Base-by-base conservation (phyloP, 208 protist species). In the Leishmania turanica region DNA sequence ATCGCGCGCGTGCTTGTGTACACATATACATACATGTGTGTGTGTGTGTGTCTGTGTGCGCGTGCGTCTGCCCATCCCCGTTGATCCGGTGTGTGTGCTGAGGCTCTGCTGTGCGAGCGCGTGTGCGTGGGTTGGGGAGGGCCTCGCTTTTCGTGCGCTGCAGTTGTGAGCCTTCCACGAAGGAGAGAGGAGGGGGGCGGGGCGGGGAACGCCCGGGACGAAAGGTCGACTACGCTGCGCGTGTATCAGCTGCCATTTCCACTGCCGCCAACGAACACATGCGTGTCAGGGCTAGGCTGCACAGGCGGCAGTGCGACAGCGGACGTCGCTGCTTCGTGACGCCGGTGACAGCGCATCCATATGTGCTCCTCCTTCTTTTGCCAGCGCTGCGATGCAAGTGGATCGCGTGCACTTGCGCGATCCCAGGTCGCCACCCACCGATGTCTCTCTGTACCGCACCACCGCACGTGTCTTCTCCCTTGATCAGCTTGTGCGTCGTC, bases 61-160 rank as follows among this genome's bases (percentile, higher is more conserved):
- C 40, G 66, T 64, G 47, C 47, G 13, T 19, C 31, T 47, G n/a
- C 17, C n/a, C 13, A 13, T 64, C 24, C 40, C 27, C 56, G 27
- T 60, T 76, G 17, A 24, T 56, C 3, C 11, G 40, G 42, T 24
- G 13, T 24, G 70, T 34, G 47, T 45, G 51, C 45, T 17, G 45
- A 75, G 70, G n/a, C 56, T 78, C 17, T 45, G 42, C 8, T 53
- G 42, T 78, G 19, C 56, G 27, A 77, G 17, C 77, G 66, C 34
- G 37, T 78, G 34, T 31, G 37, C 27, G 70, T 71, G 31, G 37
- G n/a, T 17, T 6, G 27, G 58, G 58, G 56, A 4, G 27, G 7
- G 58, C 31, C 9, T 27, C n/a, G 0, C 3, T 68, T 68, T 6
- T 40, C 9, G 15, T 40, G 13, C 11, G 31, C 62, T 40, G 31